Evolutionary conservation across 306 rosid genomes (phyloP), one percentile per base, ranked within the genome.

Genomic region (Pterocarpus macrocarpus): DNA sequence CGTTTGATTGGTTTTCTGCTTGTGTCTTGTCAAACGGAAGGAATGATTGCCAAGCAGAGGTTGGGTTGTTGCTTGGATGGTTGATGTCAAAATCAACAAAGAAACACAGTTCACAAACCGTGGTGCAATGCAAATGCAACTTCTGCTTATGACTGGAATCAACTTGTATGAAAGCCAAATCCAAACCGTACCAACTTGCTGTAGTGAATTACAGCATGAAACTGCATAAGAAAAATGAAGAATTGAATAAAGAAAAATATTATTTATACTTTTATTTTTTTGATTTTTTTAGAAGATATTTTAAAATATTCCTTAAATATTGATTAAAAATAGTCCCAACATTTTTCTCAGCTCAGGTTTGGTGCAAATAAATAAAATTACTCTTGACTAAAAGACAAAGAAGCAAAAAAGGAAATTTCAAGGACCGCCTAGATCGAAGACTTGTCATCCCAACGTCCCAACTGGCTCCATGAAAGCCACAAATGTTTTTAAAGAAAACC

Each of bases 61-160:
- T 44, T 28, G 9, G 56, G 82, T 66, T 81, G 89, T 85, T 82
- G 84, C 82, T 78, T 75, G 57, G 34, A 69, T 79, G 76, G 69
- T 75, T 75, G 84, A 71, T 84, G 75, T 55, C 59, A 34, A 65
- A 62, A 35, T 43, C 43, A 38, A n/a, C 59, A 49, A 36, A 5
- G 8, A 73, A 67, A 58, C 32, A 70, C 36, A 52, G 53, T 69
- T 82, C 69, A 52, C 61, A 52, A 34, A 66, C 45, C 14, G 55
- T 22, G 6, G 49, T 8, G 11, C 49, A 2, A 8, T 8, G 6
- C 8, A 80, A 10, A 56, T 22, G 28, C 34, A 62, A 9, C 35
- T 3, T 49, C 49, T 63, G 44, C 6, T 17, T 33, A 68, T 43
- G 75, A 67, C 7, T 34, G 15, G 57, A 67, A 41, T 8, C 33